Base-by-base conservation (phyloP, 768 basidiomycete species). In the Russula sp. region DNA sequence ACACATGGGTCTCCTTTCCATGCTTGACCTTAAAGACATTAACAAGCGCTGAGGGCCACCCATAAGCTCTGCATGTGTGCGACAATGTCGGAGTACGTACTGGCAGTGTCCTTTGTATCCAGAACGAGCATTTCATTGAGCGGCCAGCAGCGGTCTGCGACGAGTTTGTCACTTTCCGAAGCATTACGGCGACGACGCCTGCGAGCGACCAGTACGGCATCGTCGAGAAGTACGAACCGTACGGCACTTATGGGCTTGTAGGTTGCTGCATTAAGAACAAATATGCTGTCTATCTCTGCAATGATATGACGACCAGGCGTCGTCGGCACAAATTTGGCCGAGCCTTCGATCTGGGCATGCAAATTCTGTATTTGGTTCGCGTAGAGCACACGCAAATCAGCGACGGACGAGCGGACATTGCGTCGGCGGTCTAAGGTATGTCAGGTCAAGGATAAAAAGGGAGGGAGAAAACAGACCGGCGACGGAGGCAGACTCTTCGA, bases 11-110 rank as follows among this genome's bases (percentile, higher is more conserved):
- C 73, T 98, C 96, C 73, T 96, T 97, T 5, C 90, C 88, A 63
- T 94, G 86, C 64, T 89, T 82, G 66, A 99, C 85, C 78, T 98
- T 98, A 80, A 98, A 90, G 4, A 98, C 95, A 69, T 98, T 97
- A n/a, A 88, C 92, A 80, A 98, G 87, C 54, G 76, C 88, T 84
- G 44, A 55, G 39, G 42, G 16, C 27, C 32, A 22, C 7, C 16
- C 20, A 42, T 58, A 20, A 39, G 42, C 44, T 42, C 22, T 18
- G n/a, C 10, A 44, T 32, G 10, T 44, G 50, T 49, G 27, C 6
- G 35, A 48, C 39, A 9, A 32, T 4, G 13, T 27, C 7, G 31
- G 34, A 44, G 22, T 31, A 62, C 61, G 44, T 37, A 95, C 95
- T 88, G 6, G 92, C 81, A 4, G 93, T 88, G 74, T 98, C 97